Evolutionary conservation across 2,329 filamentous ascomycete genomes (phyloP).

Genomic region (Aspergillus quadrilineatus): DNA sequence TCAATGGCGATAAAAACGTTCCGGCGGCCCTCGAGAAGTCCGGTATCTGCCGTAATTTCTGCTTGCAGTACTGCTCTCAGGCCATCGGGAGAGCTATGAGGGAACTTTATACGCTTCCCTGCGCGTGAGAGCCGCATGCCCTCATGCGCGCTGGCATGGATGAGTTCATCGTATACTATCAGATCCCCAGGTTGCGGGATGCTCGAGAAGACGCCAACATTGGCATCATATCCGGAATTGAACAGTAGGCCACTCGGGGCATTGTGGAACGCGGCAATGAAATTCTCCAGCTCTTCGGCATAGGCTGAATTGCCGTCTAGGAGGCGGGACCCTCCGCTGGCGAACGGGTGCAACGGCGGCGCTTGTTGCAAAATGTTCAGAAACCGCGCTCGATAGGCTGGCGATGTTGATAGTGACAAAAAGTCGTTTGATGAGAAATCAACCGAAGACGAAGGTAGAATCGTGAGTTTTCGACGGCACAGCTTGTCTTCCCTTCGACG

Average conservation of each 20-base stretch:
- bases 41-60: slow-evolving; percentile 31
- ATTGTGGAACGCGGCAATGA: slow-evolving; percentile 61
- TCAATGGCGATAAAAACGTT: slow-evolving; percentile 70
- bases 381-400: slow-evolving; percentile 49
- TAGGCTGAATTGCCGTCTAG: slow-evolving; percentile 65
- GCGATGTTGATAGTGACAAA: slow-evolving; percentile 56
- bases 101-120: slow-evolving; percentile 43
- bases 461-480: slow-evolving; percentile 50
- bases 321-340: slow-evolving; percentile 61
- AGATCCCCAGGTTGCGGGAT: slow-evolving; percentile 61
- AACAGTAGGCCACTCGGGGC: slow-evolving; percentile 60
- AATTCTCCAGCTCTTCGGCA: slow-evolving; percentile 57
- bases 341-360: slow-evolving; percentile 44
- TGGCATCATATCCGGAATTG: slow-evolving; percentile 67
- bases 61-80: slow-evolving; percentile 40
- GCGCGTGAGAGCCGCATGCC: slow-evolving; percentile 69
- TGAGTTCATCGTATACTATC: slow-evolving; percentile 70
- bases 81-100: slow-evolving; percentile 46
- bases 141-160: slow-evolving; percentile 77
- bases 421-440: slow-evolving; percentile 70
- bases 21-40: slow-evolving; percentile 37
- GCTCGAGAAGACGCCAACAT: slow-evolving; percentile 61
- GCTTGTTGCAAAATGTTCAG: slow-evolving; percentile 47
- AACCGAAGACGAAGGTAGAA: slow-evolving; percentile 39
- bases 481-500: slow-evolving; percentile 44